Percentiles rank a stretch among this genome's conserved stretches.
These are phyloP conservation scores for Musa troglodytarum DNA, from an alignment of 176 grass and related monocot genomes.

Conservation along the genomic window DNA sequence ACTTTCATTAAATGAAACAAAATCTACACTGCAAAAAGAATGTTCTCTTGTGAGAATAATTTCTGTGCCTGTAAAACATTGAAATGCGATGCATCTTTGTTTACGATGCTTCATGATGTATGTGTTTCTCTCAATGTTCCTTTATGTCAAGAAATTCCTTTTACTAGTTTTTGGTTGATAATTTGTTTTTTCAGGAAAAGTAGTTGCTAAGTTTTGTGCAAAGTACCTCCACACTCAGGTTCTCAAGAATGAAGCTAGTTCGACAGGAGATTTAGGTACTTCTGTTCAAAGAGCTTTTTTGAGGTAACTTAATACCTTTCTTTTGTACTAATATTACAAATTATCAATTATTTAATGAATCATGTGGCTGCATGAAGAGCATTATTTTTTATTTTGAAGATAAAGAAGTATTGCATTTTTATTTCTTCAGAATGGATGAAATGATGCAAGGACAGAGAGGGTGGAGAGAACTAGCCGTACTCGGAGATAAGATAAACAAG, in stretches of 20 bases:
- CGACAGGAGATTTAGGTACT: constrained; percentile 58
- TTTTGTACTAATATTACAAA: background rate
- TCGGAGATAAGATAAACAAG: constrained; percentile 95
- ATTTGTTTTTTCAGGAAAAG: constrained; percentile 55
- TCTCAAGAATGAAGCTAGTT: constrained; percentile 57
- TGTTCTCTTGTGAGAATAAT: too few species aligned
- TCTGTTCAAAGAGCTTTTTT: constrained; percentile 69
- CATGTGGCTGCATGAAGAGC: background rate
- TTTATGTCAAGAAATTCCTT: too few species aligned
- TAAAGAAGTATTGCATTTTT: background rate
- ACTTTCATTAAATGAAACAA: too few species aligned
- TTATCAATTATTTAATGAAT: background rate
- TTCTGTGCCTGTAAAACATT: too few species aligned
- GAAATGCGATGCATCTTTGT: too few species aligned
- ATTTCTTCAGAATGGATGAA: constrained; percentile 48
- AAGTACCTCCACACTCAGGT: constrained; percentile 81
- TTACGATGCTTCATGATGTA: too few species aligned
- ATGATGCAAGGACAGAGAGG: constrained; percentile 98
- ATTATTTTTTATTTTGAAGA: background rate
- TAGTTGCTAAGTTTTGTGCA: constrained; percentile 95
- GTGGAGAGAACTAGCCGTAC: constrained; percentile 80
- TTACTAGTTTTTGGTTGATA: background rate
- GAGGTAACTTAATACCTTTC: constrained; percentile 36
- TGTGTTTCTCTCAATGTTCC: too few species aligned
- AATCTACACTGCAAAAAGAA: too few species aligned